phyloP scores from a whole-genome alignment of 108 stramenopile genomes.

The Epipyxis sp. region DNA sequence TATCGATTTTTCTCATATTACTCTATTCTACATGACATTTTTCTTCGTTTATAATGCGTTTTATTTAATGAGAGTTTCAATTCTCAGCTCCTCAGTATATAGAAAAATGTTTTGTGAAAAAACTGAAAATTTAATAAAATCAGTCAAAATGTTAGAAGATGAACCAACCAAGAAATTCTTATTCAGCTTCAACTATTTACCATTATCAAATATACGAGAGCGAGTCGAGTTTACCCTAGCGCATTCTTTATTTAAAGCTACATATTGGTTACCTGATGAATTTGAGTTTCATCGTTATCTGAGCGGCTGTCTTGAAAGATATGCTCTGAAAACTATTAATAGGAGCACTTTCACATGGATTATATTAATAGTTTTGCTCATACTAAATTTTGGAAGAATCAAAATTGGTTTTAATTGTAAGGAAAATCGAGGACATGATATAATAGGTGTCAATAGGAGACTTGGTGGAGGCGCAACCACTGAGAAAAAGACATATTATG shows the following conservation, averaged over 20 bases:
- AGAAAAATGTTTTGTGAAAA: not conserved
- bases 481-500: too few species aligned
- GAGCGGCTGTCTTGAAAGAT: not conserved
- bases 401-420: too few species aligned
- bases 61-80: constrained; percentile 21
- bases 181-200: not conserved
- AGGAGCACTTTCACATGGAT: constrained; percentile 2
- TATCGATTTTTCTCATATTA: constrained; percentile 17
- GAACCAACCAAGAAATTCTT: too few species aligned
- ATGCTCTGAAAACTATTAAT: constrained; percentile 3
- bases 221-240: not conserved
- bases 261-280: constrained; percentile 25
- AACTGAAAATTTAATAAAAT: not conserved
- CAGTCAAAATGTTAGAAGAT: not conserved
- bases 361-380: not conserved
- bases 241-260: not conserved
- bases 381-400: constrained; percentile 17
- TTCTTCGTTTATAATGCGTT: constrained; percentile 25
- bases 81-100: not conserved
- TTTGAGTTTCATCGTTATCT: constrained; percentile 25
- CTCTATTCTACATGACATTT: constrained; percentile 24
- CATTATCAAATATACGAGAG: not conserved
- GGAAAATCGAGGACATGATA: too few species aligned
- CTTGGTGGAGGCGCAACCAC: too few species aligned
- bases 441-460: too few species aligned